A percentile compares a stretch with the other conserved stretches of the same genome.
Evolutionary conservation across 2,329 filamentous ascomycete species (phyloP).

Genomic region (Ophiostoma piceae): DNA sequence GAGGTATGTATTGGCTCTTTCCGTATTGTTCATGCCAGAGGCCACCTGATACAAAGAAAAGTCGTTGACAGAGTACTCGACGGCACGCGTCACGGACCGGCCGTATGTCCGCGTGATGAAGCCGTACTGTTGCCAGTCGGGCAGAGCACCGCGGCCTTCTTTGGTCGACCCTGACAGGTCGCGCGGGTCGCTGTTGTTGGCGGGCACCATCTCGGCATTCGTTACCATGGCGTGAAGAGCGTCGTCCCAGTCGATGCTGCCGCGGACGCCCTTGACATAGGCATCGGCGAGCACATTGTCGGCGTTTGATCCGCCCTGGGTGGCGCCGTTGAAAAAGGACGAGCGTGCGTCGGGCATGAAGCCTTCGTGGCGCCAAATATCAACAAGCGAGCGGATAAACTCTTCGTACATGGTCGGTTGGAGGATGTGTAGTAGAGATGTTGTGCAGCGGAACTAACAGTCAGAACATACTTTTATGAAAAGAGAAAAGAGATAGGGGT

Average conservation of each 20-base stretch:
- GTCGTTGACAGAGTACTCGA: slow-evolving; percentile 62
- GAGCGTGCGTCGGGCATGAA: slow-evolving; percentile 62
- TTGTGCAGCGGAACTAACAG: slow-evolving; percentile 60
- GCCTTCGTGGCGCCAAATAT: slow-evolving; percentile 61
- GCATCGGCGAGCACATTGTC: slow-evolving; percentile 70
- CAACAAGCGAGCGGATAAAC: slow-evolving; percentile 61
- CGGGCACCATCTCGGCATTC: neutral
- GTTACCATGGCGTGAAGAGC: slow-evolving; percentile 42
- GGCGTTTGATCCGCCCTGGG: slow-evolving; percentile 64
- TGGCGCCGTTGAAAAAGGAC: slow-evolving; percentile 63
- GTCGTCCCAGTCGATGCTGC: slow-evolving; percentile 58
- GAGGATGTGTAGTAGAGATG: slow-evolving; percentile 59
- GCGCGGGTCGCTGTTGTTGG: slow-evolving; percentile 28
- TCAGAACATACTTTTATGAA: neutral
- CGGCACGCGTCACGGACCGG: slow-evolving; percentile 58
- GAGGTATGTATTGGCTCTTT: slow-evolving; percentile 55
- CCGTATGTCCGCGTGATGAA: slow-evolving; percentile 60
- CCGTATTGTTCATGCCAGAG: slow-evolving; percentile 43
- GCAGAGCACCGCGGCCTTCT: slow-evolving; percentile 62
- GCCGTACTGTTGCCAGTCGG: slow-evolving; percentile 60
- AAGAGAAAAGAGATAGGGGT: neutral
- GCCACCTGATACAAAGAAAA: slow-evolving; percentile 64
- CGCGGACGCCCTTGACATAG: slow-evolving; percentile 62
- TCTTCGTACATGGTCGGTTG: slow-evolving; percentile 60
- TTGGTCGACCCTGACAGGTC: slow-evolving; percentile 58